Evolutionary conservation across 345 rosid species (phyloP).

Genomic region (Viola odorata): DNA sequence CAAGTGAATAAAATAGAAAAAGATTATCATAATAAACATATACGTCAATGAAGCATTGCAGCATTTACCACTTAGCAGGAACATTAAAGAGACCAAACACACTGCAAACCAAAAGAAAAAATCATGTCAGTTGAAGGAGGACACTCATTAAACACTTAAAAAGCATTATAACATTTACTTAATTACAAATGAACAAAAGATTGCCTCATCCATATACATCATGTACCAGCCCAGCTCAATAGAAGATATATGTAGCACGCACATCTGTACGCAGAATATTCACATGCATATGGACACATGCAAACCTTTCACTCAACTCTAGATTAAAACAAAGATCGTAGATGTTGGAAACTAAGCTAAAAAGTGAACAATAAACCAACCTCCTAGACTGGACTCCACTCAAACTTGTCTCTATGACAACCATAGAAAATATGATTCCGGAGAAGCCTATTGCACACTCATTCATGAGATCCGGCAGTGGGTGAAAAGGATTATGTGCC

Average conservation of each 20-base stretch:
- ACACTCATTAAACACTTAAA: background rate
- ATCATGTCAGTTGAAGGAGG: background rate
- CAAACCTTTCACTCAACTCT: background rate
- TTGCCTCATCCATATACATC: background rate
- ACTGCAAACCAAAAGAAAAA: slow-evolving; percentile 46
- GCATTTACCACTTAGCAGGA: slow-evolving; percentile 75
- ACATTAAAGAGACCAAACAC: slow-evolving; percentile 96
- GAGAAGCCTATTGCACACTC: slow-evolving; percentile 95
- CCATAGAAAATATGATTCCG: slow-evolving; percentile 83
- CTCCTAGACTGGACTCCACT: slow-evolving; percentile 88
- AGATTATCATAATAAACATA: background rate
- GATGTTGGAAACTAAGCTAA: background rate
- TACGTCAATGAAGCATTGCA: slow-evolving; percentile 7
- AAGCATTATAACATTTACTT: background rate
- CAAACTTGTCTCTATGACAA: slow-evolving; percentile 88
- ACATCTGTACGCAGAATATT: background rate
- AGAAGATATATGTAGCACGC: background rate
- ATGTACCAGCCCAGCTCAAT: too few species aligned
- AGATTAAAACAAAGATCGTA: background rate
- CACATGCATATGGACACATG: background rate
- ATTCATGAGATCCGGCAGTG: slow-evolving; percentile 39
- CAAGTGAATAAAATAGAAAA: slow-evolving; percentile 5
- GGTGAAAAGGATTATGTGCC: slow-evolving; percentile 54
- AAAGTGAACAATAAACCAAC: slow-evolving; percentile 32
- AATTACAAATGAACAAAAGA: background rate